Percentiles rank a stretch among this genome's conserved stretches.
These are phyloP conservation scores for Nicotiana paniculata DNA, from an alignment of 257 asterid species.

Conservation along the genomic window DNA sequence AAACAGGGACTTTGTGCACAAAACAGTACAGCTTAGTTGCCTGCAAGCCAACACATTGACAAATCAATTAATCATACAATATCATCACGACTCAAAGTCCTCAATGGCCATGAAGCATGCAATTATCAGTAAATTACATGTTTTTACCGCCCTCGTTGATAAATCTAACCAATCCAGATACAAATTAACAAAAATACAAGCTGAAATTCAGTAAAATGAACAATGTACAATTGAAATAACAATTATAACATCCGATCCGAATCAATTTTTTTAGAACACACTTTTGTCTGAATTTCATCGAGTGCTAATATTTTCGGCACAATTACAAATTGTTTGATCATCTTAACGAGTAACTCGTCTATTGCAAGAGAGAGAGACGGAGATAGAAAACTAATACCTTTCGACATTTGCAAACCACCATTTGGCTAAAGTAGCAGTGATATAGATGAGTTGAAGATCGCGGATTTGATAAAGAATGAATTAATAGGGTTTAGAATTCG, in stretches of 20 bases:
- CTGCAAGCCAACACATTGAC: conserved; percentile 32
- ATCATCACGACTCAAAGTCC: neutral
- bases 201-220: neutral
- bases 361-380: neutral
- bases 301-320: neutral
- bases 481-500: conserved; percentile 30
- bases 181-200: neutral
- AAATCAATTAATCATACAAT: neutral
- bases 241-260: conserved; percentile 5
- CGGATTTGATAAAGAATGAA: neutral
- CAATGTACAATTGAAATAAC: neutral
- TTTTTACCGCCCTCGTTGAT: neutral
- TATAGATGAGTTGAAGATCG: conserved; percentile 32
- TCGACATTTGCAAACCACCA: conserved; percentile 99
- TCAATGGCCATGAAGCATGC: neutral
- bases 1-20: conserved; percentile 95
- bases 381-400: conserved; percentile 40
- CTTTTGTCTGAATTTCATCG: neutral
- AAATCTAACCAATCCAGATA: neutral
- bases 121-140: neutral
- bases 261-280: neutral
- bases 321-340: neutral
- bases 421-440: conserved; percentile 25
- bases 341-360: neutral
- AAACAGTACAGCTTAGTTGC: conserved; percentile 96